These are phyloP conservation scores for Amylocystis lapponica DNA, from an alignment of 768 basidiomycete genomes.

Conservation along the genomic window DNA sequence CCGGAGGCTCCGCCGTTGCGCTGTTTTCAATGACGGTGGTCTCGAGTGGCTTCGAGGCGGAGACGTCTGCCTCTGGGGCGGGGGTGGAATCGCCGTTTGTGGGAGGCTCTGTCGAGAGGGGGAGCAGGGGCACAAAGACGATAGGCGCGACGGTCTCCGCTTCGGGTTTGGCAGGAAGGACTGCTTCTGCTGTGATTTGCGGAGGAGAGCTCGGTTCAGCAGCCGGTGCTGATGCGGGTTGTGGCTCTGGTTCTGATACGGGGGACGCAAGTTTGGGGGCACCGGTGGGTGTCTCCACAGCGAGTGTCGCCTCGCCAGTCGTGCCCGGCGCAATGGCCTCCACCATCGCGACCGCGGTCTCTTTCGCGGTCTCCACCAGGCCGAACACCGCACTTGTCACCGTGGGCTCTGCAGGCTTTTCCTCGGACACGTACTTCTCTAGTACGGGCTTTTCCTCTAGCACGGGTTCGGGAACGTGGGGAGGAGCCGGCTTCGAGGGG, in stretches of 20 bases:
- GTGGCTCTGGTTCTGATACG: slow-evolving; percentile 2
- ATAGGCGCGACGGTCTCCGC: slow-evolving; percentile 8
- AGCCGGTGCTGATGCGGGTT: slow-evolving; percentile 1
- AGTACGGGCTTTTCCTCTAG: neutral
- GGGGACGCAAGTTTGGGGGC: slow-evolving; percentile 7
- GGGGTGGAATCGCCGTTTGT: neutral
- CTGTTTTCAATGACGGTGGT: slow-evolving; percentile 15
- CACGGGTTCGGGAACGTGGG: neutral
- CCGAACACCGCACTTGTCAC: slow-evolving; percentile 5
- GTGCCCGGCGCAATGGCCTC: slow-evolving; percentile 20
- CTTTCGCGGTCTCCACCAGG: slow-evolving; percentile 13
- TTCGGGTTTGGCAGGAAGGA: slow-evolving; percentile 6
- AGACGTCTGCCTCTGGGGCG: slow-evolving; percentile 6
- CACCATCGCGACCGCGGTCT: slow-evolving; percentile 18
- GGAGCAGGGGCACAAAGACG: slow-evolving; percentile 17
- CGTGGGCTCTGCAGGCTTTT: neutral
- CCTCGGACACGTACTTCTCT: slow-evolving; percentile 6
- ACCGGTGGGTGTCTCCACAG: slow-evolving; percentile 7
- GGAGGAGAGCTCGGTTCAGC: no score
- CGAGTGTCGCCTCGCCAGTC: slow-evolving; percentile 7
- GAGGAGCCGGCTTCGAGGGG: slow-evolving; percentile 40
- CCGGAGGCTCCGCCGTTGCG: slow-evolving; percentile 2
- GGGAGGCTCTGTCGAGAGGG: slow-evolving; percentile 8
- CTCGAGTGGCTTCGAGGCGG: slow-evolving; percentile 12
- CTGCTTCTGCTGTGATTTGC: slow-evolving; percentile 1